These are phyloP conservation scores for Rhizoclosmatium sp. DNA, from an alignment of 192 early-diverging fungal species.

Conservation along the genomic window DNA sequence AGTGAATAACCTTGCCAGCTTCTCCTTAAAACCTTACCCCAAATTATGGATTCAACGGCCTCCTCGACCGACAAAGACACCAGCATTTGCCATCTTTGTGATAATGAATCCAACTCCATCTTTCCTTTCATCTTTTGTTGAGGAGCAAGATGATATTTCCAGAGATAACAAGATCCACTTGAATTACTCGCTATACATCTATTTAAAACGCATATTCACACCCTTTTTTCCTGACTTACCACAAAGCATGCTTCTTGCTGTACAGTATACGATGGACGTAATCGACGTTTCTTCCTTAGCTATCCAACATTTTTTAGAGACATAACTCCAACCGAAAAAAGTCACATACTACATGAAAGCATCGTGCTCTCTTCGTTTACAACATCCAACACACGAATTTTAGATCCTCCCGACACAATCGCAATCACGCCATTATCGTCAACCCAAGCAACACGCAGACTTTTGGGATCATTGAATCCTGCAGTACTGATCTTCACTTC, in stretches of 20 bases:
- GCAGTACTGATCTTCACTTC: slow-evolving; percentile 54
- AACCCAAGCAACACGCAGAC: slow-evolving; percentile 44
- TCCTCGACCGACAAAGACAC: not conserved
- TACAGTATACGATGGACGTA: slow-evolving; percentile 18
- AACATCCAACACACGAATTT: slow-evolving; percentile 54
- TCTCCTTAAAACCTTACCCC: not conserved
- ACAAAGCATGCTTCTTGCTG: slow-evolving; percentile 19
- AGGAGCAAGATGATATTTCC: slow-evolving; percentile 16
- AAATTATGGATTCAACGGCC: slow-evolving; percentile 12
- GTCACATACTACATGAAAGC: slow-evolving; percentile 20
- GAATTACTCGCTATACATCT: not conserved
- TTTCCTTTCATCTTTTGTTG: slow-evolving; percentile 6
- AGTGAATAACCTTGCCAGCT: not conserved
- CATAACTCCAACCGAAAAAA: not conserved
- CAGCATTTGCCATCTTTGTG: slow-evolving; percentile 29
- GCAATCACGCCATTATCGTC: slow-evolving; percentile 46
- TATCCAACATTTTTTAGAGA: not conserved
- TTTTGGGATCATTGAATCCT: slow-evolving; percentile 35
- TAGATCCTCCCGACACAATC: slow-evolving; percentile 38
- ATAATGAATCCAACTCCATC: slow-evolving; percentile 12
- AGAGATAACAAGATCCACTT: slow-evolving; percentile 16
- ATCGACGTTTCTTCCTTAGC: slow-evolving; percentile 23
- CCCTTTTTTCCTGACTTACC: not conserved
- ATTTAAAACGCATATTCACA: not conserved
- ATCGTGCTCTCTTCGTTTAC: slow-evolving; percentile 57